Evolutionary conservation across 352 stramenopile genomes (phyloP).

Genomic region (Phytopythium oedochilum): DNA sequence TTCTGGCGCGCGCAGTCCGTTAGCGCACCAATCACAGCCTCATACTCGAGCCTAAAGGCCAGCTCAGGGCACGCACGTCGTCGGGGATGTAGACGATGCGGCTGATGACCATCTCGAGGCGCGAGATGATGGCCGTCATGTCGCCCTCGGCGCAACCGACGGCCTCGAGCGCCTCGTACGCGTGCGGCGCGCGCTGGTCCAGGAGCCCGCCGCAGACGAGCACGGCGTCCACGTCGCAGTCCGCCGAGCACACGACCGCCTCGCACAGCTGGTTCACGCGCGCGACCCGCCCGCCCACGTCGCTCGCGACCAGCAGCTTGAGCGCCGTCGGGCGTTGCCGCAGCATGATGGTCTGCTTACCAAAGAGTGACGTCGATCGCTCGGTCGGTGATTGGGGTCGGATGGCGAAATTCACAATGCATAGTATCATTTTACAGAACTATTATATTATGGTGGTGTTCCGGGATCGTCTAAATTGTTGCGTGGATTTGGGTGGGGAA

Average conservation of each 20-base stretch:
- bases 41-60: too few species aligned
- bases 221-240: conserved; percentile 68
- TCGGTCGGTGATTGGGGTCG: background rate
- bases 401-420: background rate
- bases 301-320: conserved; percentile 75
- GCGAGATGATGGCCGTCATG: conserved; percentile 86
- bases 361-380: too few species aligned
- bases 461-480: too few species aligned
- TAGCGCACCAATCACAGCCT: too few species aligned
- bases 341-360: background rate
- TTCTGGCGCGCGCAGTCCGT: conserved; percentile 28
- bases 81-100: conserved; percentile 78
- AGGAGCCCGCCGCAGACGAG: conserved; percentile 72
- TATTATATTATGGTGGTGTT: too few species aligned
- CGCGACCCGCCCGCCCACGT: conserved; percentile 54
- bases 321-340: conserved; percentile 12
- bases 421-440: too few species aligned
- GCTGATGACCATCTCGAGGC: conserved; percentile 85
- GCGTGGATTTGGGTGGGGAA: too few species aligned
- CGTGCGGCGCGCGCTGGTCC: conserved; percentile 27
- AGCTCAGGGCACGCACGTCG: too few species aligned
- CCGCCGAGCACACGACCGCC: conserved; percentile 55
- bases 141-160: conserved; percentile 79
- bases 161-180: conserved; percentile 51
- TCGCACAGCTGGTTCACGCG: conserved; percentile 80